phyloP scores from a whole-genome alignment of 768 basidiomycete species.

The Amanita jacksonii region DNA sequence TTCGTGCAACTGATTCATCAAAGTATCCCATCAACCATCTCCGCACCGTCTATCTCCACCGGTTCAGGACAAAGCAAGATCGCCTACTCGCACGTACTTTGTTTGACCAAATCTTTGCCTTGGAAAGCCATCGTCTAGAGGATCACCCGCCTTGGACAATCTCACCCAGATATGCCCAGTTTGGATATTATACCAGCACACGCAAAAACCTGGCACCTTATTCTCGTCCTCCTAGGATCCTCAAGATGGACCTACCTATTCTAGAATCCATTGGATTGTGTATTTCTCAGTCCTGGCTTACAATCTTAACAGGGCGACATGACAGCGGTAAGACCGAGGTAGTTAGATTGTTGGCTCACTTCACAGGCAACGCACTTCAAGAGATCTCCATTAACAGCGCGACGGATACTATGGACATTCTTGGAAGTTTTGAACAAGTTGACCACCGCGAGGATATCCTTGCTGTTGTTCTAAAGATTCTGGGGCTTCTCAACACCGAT shows the following conservation, averaged over 20 bases:
- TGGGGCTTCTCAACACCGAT: constrained; percentile 27
- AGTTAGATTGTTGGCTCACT: constrained; percentile 57
- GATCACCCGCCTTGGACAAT: constrained; percentile 29
- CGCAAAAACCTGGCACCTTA: constrained; percentile 28
- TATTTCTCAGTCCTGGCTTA: constrained; percentile 71
- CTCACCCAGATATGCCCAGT: constrained; percentile 41
- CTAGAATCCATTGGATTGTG: constrained; percentile 72
- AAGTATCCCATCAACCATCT: constrained; percentile 55
- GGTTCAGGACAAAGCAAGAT: constrained; percentile 75
- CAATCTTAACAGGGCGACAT: constrained; percentile 74
- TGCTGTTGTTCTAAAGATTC: constrained; percentile 29
- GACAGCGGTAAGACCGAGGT: constrained; percentile 75
- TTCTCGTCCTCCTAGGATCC: constrained; percentile 36
- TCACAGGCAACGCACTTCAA: constrained; percentile 56
- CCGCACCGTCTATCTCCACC: constrained; percentile 68
- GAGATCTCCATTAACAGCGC: constrained; percentile 78
- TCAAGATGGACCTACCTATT: constrained; percentile 53
- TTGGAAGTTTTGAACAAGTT: constrained; percentile 94
- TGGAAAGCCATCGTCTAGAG: constrained; percentile 15
- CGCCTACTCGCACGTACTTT: constrained; percentile 38
- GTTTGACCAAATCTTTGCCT: constrained; percentile 45
- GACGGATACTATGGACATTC: constrained; percentile 87
- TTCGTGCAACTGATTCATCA: constrained; percentile 22
- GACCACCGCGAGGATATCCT: constrained; percentile 38
- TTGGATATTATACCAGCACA: constrained; percentile 49